phyloP scores from a whole-genome alignment of 345 rosid genomes.

The Rhizophora mangle region DNA sequence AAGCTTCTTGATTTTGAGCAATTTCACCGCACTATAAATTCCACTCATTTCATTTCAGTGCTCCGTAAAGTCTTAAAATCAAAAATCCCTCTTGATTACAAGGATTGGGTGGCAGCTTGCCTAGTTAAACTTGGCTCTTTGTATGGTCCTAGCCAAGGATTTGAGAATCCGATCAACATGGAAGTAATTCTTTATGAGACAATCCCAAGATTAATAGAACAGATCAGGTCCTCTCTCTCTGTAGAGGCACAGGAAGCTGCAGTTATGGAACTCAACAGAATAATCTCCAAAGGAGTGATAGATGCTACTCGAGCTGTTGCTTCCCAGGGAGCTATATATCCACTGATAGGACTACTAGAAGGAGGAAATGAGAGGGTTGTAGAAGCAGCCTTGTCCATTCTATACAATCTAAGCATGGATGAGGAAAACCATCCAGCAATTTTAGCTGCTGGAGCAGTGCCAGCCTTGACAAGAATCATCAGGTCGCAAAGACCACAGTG shows the following conservation, averaged over 20 bases:
- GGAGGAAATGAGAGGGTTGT: conserved; percentile 54
- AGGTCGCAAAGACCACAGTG: conserved; percentile 65
- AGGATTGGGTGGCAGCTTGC: conserved; percentile 81
- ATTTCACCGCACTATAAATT: conserved; percentile 39
- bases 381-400: conserved; percentile 64
- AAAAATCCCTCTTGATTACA: conserved; percentile 44
- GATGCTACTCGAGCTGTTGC: conserved; percentile 59
- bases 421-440: conserved; percentile 68
- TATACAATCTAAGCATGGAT: conserved; percentile 82
- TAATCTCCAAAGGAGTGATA: conserved; percentile 61
- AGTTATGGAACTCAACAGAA: conserved; percentile 70
- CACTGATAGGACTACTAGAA: conserved; percentile 59
- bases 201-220: conserved; percentile 71
- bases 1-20: conserved; percentile 65
- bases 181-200: conserved; percentile 77
- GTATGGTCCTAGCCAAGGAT: conserved; percentile 31
- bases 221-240: conserved; percentile 47
- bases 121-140: conserved; percentile 57
- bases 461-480: conserved; percentile 67
- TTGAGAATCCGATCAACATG: conserved; percentile 46
- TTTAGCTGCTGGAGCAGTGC: conserved; percentile 72
- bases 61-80: conserved; percentile 55
- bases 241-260: conserved; percentile 65
- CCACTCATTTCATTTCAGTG: conserved; percentile 30
- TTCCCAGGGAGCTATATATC: conserved; percentile 60